These are phyloP conservation scores for Paramecium biaurelia DNA, from an alignment of 73 alveolate species.

Conservation along the genomic window DNA sequence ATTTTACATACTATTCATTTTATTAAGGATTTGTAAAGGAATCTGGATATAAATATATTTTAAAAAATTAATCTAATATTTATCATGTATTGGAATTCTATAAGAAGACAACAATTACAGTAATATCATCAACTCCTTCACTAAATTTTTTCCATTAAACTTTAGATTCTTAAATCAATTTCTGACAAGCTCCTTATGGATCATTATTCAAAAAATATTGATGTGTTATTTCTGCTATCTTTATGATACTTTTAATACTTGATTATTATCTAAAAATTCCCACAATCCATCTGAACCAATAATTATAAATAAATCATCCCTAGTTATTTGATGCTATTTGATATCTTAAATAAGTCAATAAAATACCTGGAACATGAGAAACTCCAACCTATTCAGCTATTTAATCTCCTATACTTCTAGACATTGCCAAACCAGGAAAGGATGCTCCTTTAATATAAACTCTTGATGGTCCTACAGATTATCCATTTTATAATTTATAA, in stretches of 20 bases:
- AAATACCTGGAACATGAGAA: not conserved
- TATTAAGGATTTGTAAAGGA: too few species aligned
- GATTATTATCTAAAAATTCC: constrained; percentile 16
- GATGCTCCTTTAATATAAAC: constrained; percentile 68
- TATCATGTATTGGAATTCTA: not conserved
- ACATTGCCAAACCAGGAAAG: constrained; percentile 77
- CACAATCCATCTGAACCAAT: constrained; percentile 44
- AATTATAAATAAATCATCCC: constrained; percentile 1
- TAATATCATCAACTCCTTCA: constrained; percentile 51
- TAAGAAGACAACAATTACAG: not conserved
- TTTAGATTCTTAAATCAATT: not conserved
- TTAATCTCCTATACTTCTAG: constrained; percentile 72
- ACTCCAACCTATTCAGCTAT: constrained; percentile 72
- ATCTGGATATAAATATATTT: too few species aligned
- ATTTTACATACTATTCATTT: too few species aligned
- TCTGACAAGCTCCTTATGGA: constrained; percentile 46
- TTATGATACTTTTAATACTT: not conserved
- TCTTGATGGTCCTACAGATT: constrained; percentile 74
- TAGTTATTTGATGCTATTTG: constrained; percentile 48
- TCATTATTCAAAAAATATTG: not conserved
- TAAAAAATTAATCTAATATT: not conserved
- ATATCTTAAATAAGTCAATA: not conserved
- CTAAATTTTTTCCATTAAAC: not conserved
- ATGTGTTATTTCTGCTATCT: not conserved
- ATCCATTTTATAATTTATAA: constrained; percentile 27